Percentiles rank a stretch among this genome's conserved stretches.
phyloP scores from a whole-genome alignment of 2,329 filamentous ascomycete species.

The Phialophora expanda region DNA sequence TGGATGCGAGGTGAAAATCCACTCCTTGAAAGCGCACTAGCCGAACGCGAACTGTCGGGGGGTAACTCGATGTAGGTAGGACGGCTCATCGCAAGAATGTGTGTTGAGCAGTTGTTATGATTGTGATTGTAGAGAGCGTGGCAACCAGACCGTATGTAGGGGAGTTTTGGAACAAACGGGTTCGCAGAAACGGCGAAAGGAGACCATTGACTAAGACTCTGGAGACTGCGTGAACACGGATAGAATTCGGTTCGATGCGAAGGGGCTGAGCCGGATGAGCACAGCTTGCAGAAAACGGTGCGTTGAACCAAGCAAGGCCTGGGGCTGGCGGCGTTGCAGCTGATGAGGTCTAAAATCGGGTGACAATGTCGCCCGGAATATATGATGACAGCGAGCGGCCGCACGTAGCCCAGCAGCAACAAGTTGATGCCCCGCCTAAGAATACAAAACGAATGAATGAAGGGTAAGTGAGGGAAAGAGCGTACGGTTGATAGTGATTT shows the following conservation, averaged over 20 bases:
- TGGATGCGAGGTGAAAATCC: conserved; percentile 73
- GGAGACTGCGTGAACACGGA: conserved; percentile 7
- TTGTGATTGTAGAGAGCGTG: neutral
- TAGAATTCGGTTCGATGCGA: neutral
- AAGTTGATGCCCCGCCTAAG: neutral
- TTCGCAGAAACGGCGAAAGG: conserved; percentile 14
- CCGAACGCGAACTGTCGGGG: conserved; percentile 31
- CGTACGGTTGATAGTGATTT: neutral
- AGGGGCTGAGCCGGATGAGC: conserved; percentile 20
- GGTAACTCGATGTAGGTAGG: conserved; percentile 66
- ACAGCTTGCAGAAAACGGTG: neutral
- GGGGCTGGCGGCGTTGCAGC: conserved; percentile 8
- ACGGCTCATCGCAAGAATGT: conserved; percentile 40
- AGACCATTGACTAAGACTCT: conserved; percentile 21
- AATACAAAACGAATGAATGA: conserved; percentile 14
- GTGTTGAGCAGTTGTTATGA: neutral
- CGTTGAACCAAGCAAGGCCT: neutral
- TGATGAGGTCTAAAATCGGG: neutral
- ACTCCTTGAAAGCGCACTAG: conserved; percentile 49
- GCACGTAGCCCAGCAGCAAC: conserved; percentile 1
- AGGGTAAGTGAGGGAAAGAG: conserved; percentile 2
- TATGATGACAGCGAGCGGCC: conserved; percentile 18
- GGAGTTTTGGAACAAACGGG: conserved; percentile 1
- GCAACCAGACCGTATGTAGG: conserved; percentile 6
- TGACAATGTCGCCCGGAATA: conserved; percentile 13